Evolutionary conservation across 2,329 filamentous ascomycete species (phyloP).

Genomic region (Pseudocercospora pini-densiflorae): DNA sequence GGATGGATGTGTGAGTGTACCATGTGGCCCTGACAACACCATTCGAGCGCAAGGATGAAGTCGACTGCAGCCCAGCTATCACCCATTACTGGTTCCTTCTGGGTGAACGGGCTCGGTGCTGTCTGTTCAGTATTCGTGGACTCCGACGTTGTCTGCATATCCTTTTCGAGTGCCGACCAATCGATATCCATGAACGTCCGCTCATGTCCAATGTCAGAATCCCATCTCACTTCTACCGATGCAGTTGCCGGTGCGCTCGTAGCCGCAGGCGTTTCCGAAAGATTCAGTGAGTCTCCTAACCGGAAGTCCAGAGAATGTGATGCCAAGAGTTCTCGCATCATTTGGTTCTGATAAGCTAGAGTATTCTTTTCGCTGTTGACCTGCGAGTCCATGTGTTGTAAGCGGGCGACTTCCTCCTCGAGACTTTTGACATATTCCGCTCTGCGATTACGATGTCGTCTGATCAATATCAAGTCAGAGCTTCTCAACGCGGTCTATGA

Average conservation of each 20-base stretch:
- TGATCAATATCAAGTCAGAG: neutral
- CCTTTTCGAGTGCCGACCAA: conserved; percentile 11
- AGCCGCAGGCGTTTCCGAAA: neutral
- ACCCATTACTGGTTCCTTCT: neutral
- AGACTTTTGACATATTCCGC: conserved; percentile 30
- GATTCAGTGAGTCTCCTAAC: conserved; percentile 12
- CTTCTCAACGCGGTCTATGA: neutral
- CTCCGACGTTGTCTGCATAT: neutral
- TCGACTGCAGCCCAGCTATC: conserved; percentile 31
- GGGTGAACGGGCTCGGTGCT: neutral
- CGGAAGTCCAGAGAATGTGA: conserved; percentile 22
- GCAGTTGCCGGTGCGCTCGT: conserved; percentile 12
- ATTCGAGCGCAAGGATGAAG: conserved; percentile 34
- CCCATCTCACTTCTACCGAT: conserved; percentile 23
- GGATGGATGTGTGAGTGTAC: conserved; percentile 29
- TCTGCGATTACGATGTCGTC: conserved; percentile 34
- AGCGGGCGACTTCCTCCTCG: conserved; percentile 28
- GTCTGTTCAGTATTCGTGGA: conserved; percentile 6
- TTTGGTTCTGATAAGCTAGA: conserved; percentile 28
- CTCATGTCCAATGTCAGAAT: conserved; percentile 28
- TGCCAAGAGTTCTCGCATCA: conserved; percentile 25
- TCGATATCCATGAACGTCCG: conserved; percentile 28
- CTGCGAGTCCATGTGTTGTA: conserved; percentile 29
- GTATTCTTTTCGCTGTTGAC: conserved; percentile 29
- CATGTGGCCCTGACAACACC: conserved; percentile 29